Evolutionary conservation across 139 green algal genomes (phyloP).

Genomic region (Yamagishiella unicocca): DNA sequence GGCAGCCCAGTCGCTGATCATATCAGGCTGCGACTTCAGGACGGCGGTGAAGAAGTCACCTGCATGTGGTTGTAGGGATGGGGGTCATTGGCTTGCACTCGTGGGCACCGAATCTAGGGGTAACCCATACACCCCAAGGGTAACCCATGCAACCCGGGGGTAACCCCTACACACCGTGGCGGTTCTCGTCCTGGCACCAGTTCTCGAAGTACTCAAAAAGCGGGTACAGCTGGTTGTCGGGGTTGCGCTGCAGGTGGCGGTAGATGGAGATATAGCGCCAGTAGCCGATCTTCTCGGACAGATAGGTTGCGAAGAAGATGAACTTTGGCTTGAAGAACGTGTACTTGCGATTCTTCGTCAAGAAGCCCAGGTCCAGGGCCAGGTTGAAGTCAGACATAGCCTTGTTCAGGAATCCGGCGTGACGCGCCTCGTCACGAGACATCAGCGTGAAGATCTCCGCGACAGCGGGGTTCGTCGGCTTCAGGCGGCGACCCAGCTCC

Average conservation of each 20-base stretch:
- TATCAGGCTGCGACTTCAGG: conserved; percentile 66
- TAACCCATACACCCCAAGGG: no score
- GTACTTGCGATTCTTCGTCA: conserved; percentile 96
- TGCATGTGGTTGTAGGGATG: background rate
- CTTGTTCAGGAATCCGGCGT: conserved; percentile 99
- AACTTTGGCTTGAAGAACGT: conserved; percentile 98
- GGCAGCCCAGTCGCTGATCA: conserved; percentile 70
- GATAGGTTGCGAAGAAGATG: conserved; percentile 99
- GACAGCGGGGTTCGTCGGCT: conserved; percentile 93
- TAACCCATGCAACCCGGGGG: no score
- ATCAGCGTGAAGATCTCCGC: conserved; percentile 97
- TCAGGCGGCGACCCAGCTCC: conserved; percentile 97
- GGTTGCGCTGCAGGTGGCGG: conserved; percentile 86
- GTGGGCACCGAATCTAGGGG: no score
- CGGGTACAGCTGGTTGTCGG: conserved; percentile 98
- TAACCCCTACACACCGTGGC: no score
- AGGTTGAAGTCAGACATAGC: conserved; percentile 65
- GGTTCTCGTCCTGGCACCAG: conserved; percentile 98
- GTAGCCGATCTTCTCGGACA: conserved; percentile 99
- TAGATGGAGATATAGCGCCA: conserved; percentile 91
- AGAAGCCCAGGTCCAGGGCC: conserved; percentile 94
- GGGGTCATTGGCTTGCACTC: no score
- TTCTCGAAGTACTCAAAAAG: conserved; percentile 99
- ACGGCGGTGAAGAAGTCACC: conserved; percentile 74
- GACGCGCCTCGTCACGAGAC: conserved; percentile 97